Base-by-base conservation (phyloP, 306 rosid genomes). In the Rubus idaeus region DNA sequence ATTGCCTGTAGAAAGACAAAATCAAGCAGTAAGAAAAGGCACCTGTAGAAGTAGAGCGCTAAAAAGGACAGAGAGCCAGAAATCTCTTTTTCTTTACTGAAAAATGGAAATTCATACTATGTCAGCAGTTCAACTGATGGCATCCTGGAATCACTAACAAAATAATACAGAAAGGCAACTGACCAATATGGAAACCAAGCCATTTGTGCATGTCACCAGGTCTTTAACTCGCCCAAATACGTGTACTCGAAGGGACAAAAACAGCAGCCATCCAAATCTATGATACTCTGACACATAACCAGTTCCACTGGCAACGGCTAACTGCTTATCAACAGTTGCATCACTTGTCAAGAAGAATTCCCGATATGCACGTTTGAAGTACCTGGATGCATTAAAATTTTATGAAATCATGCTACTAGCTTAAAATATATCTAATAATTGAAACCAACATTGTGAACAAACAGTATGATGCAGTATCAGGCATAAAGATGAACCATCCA, bases 181-280 rank as follows among this genome's bases (percentile, higher is more conserved):
- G 10, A 96, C 99, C 98, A 96, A 80, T 81, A 96, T 86, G 37
- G 99, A 91, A 80, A 92, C 91, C 83, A 96, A 85, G 81, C 97
- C 95, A 42, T 87, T 92, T 21, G 93, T 85, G 89, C 97, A 96
- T 68, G 99, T 91, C 85, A 96, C 98, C 70, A 92, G 81, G 87
- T 91, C 97, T 84, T 80, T 91, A 80, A 88, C 91, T 66, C 94
- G 96, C 86, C 98, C 90, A 84, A 96, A 91, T 42, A 93, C 93
- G 77, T 93, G 98, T 7, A 89, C 91, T 45, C 99, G 97, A 60
- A 96, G 96, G 44, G 99, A 97, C 96, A 96, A 80, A 85, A 96
- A 96, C 74, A 96, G 90, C 82, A 96, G 84, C 99, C 99, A 96
- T 81, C 99, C 99, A 86, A 96, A 96, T 53, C 93, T 92, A 86